These are phyloP conservation scores for Papiliotrema flavescens DNA, from an alignment of 1,284 basidiomycete genomes.

Conservation along the genomic window DNA sequence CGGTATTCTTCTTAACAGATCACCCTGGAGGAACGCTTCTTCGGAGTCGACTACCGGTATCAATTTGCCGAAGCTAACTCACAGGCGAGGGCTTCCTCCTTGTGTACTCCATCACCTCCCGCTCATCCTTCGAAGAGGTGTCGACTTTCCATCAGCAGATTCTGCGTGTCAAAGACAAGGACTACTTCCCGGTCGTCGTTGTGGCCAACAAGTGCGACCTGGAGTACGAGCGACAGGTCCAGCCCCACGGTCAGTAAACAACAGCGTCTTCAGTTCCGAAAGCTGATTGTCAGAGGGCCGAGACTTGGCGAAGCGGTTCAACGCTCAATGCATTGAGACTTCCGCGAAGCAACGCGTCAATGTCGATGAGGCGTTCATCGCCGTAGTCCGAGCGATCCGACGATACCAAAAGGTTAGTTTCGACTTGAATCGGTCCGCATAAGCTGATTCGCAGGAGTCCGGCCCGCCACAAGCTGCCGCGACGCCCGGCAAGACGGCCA, in stretches of 20 bases:
- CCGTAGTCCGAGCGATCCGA: slow-evolving; percentile 93
- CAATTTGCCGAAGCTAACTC: slow-evolving; percentile 37
- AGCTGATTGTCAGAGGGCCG: slow-evolving; percentile 71
- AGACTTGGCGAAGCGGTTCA: slow-evolving; percentile 93
- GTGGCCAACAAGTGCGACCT: slow-evolving; percentile 99
- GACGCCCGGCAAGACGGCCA: slow-evolving; percentile 51
- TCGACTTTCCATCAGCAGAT: slow-evolving; percentile 98
- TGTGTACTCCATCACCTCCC: slow-evolving; percentile 97
- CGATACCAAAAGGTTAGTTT: slow-evolving; percentile 81
- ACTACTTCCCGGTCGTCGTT: slow-evolving; percentile 95
- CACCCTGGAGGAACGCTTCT: no score
- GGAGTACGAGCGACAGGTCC: slow-evolving; percentile 96
- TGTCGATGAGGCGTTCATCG: slow-evolving; percentile 97
- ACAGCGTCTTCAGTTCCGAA: background rate
- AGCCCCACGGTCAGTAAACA: slow-evolving; percentile 73
- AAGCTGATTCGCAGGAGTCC: slow-evolving; percentile 30
- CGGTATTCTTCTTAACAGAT: no score
- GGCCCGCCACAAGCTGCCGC: slow-evolving; percentile 33
- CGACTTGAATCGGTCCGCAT: background rate
- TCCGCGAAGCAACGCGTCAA: slow-evolving; percentile 98
- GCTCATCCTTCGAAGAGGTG: slow-evolving; percentile 97
- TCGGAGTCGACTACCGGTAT: no score
- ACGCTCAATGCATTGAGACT: slow-evolving; percentile 96
- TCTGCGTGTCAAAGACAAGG: slow-evolving; percentile 93
- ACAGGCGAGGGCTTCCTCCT: slow-evolving; percentile 97